Conservation (phyloP, 139 green algal species). For the Trebouxia sp. region DNA sequence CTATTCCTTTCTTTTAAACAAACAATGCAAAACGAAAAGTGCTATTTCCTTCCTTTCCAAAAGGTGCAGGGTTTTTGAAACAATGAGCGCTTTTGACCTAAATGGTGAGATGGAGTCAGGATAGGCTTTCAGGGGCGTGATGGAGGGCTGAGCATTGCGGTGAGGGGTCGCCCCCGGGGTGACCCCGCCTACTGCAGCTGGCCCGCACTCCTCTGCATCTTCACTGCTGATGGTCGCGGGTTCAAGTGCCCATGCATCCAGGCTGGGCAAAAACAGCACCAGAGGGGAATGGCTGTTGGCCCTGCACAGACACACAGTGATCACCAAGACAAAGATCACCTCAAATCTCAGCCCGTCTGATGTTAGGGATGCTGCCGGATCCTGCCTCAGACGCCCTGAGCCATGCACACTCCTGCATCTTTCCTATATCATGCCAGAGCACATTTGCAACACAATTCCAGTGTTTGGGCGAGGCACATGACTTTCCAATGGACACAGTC, state of each 20-base stretch:
- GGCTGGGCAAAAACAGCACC: slow-evolving; percentile 14
- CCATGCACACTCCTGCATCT: neutral
- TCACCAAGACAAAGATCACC: no score
- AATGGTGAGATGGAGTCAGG: slow-evolving; percentile 5
- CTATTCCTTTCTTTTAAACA: no score
- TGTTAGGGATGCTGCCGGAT: neutral
- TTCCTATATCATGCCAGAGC: neutral
- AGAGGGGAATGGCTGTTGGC: neutral
- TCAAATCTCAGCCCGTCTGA: neutral
- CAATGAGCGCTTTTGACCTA: neutral
- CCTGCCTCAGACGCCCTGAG: neutral
- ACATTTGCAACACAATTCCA: neutral
- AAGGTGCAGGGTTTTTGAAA: neutral
- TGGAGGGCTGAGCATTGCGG: neutral
- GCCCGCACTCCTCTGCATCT: neutral
- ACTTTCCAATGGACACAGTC: neutral
- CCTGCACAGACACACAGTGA: no score
- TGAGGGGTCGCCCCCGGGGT: neutral
- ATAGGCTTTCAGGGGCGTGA: neutral
- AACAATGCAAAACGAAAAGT: no score
- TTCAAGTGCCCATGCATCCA: slow-evolving; percentile 12
- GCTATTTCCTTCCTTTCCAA: no score
- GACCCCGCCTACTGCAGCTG: neutral
- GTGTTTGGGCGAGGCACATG: neutral
- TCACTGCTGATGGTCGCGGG: neutral